Evolutionary conservation across 1,139 yeast genomes (phyloP).

Genomic region (Candida glucosophila): DNA sequence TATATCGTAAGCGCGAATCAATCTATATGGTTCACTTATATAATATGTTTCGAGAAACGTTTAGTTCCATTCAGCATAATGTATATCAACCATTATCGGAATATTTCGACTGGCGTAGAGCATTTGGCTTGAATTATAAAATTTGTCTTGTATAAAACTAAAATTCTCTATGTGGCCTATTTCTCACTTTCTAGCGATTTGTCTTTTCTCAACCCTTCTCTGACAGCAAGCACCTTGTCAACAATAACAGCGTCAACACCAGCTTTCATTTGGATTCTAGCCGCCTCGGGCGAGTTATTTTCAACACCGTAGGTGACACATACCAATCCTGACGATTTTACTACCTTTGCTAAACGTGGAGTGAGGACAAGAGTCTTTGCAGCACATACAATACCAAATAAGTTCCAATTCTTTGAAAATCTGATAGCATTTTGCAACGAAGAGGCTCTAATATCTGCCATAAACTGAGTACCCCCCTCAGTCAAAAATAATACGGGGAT

Average conservation of each 20-base stretch:
- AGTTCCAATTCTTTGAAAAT: slow-evolving; percentile 86
- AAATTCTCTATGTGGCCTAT: not conserved
- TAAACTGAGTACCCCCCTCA: slow-evolving; percentile 71
- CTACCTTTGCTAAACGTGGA: slow-evolving; percentile 82
- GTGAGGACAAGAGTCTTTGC: slow-evolving; percentile 78
- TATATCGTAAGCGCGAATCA: too few relatives aligned
- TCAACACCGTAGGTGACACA: slow-evolving; percentile 87
- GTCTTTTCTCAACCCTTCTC: slow-evolving; percentile 62
- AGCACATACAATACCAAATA: slow-evolving; percentile 87
- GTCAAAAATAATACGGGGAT: slow-evolving; percentile 85
- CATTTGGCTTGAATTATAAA: too few relatives aligned
- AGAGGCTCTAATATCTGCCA: slow-evolving; percentile 87
- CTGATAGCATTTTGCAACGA: slow-evolving; percentile 88
- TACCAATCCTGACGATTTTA: slow-evolving; percentile 83
- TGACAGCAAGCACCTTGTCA: slow-evolving; percentile 86
- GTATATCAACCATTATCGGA: not conserved
- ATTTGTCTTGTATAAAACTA: too few relatives aligned
- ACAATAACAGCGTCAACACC: slow-evolving; percentile 98
- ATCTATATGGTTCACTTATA: too few relatives aligned
- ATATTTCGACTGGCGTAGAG: too few relatives aligned
- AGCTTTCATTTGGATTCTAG: slow-evolving; percentile 79
- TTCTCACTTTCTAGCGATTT: slow-evolving; percentile 6
- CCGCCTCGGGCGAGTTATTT: slow-evolving; percentile 81
- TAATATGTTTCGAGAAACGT: too few relatives aligned
- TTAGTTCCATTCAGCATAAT: too few relatives aligned